phyloP scores from a whole-genome alignment of 352 stramenopile genomes.

The Phytophthora foliorum region DNA sequence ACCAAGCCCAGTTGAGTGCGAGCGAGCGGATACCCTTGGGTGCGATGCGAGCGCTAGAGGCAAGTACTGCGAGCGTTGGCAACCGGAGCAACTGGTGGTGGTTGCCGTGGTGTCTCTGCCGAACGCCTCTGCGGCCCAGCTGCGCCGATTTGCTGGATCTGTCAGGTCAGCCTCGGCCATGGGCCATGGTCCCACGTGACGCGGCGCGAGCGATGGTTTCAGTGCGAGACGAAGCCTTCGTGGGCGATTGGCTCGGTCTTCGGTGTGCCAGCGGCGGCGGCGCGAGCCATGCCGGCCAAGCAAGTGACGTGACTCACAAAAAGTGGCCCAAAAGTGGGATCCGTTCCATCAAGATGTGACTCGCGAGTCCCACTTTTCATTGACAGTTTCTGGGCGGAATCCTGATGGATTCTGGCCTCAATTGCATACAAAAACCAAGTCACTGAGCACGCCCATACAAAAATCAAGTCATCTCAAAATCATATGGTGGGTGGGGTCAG shows the following conservation, averaged over 20 bases:
- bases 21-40: conserved; percentile 18
- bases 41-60: background rate
- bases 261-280: background rate
- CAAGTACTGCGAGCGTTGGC: no score
- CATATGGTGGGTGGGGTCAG: conserved; percentile 22
- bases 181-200: conserved; percentile 28
- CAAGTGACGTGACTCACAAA: conserved; percentile 16
- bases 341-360: conserved; percentile 32
- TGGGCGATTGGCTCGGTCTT: background rate
- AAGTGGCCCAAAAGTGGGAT: conserved; percentile 7
- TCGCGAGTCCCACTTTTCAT: conserved; percentile 15
- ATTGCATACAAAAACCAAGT: conserved; percentile 9
- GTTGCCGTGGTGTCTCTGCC: conserved; percentile 17
- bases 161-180: conserved; percentile 16
- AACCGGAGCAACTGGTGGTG: no score
- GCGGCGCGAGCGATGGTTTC: background rate
- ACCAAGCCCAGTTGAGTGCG: conserved; percentile 21
- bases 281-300: background rate
- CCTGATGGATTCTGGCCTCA: conserved; percentile 37
- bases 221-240: background rate
- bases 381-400: conserved; percentile 41
- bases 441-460: background rate
- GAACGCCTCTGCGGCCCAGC: conserved; percentile 6
- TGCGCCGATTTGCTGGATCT: conserved; percentile 32
- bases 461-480: background rate